These are phyloP conservation scores for Phialocephala subalpina DNA, from an alignment of 2,329 filamentous ascomycete genomes.

Conservation along the genomic window DNA sequence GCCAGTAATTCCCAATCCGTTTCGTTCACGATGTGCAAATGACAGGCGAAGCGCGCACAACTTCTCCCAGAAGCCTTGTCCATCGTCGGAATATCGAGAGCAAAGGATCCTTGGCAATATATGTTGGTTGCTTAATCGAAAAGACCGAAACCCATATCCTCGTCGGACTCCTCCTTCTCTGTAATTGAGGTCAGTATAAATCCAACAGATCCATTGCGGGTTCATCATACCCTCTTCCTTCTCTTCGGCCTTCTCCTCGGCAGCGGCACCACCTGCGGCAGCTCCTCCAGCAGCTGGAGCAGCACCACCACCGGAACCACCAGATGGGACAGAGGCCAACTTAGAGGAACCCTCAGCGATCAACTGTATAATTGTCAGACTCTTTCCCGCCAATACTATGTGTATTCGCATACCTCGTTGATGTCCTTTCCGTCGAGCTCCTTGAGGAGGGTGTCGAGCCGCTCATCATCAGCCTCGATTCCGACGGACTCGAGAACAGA, in stretches of 20 bases:
- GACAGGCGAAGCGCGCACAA: slow-evolving; percentile 41
- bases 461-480: slow-evolving; percentile 90
- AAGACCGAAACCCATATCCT: slow-evolving; percentile 81
- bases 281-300: slow-evolving; percentile 71
- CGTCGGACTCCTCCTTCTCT: slow-evolving; percentile 76
- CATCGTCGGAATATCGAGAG: slow-evolving; percentile 36
- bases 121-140: slow-evolving; percentile 68
- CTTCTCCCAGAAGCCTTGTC: slow-evolving; percentile 39
- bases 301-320: slow-evolving; percentile 73
- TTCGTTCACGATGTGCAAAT: slow-evolving; percentile 40
- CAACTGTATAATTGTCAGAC: slow-evolving; percentile 65
- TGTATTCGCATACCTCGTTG: slow-evolving; percentile 74
- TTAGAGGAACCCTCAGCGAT: slow-evolving; percentile 90
- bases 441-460: slow-evolving; percentile 83
- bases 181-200: slow-evolving; percentile 40
- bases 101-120: slow-evolving; percentile 31
- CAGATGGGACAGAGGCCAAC: slow-evolving; percentile 97
- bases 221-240: slow-evolving; percentile 83
- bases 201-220: neutral
- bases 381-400: slow-evolving; percentile 18
- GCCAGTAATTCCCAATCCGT: slow-evolving; percentile 30
- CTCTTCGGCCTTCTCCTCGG: slow-evolving; percentile 73
- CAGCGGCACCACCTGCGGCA: slow-evolving; percentile 70
- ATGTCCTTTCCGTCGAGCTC: slow-evolving; percentile 95
- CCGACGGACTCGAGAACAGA: slow-evolving; percentile 90